phyloP scores from a whole-genome alignment of 1,284 basidiomycete species.

The Austroboletus niveus region DNA sequence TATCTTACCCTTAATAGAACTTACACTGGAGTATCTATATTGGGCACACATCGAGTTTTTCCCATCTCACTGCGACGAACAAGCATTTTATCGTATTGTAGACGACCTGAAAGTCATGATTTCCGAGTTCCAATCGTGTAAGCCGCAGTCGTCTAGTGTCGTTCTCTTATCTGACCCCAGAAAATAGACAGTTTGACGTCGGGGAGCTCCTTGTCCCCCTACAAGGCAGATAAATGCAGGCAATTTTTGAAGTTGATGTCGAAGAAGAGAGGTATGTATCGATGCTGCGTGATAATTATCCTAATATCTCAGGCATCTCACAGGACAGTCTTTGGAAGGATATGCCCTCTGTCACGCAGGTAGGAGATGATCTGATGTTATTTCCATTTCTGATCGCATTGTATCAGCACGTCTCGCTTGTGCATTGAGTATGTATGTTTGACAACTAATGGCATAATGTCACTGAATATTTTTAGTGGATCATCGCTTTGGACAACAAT shows the following conservation, averaged over 20 bases:
- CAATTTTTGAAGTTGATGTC: slow-evolving; percentile 27
- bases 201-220: slow-evolving; percentile 42
- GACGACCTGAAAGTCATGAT: slow-evolving; percentile 42
- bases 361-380: slow-evolving; percentile 12
- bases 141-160: not conserved
- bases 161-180: not conserved
- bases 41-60: slow-evolving; percentile 61
- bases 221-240: slow-evolving; percentile 32
- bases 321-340: slow-evolving; percentile 30
- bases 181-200: slow-evolving; percentile 44
- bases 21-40: slow-evolving; percentile 46
- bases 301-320: not conserved
- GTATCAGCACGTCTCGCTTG: slow-evolving; percentile 30
- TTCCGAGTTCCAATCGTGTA: slow-evolving; percentile 35
- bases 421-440: slow-evolving; percentile 23
- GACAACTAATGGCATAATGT: no score
- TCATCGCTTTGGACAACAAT: slow-evolving; percentile 31
- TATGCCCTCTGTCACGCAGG: slow-evolving; percentile 35
- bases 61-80: slow-evolving; percentile 46
- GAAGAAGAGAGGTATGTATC: slow-evolving; percentile 23
- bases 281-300: not conserved
- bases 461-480: slow-evolving; percentile 16
- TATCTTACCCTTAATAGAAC: slow-evolving; percentile 33
- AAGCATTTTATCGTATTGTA: slow-evolving; percentile 33
- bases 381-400: slow-evolving; percentile 8